Base-by-base conservation (phyloP, 2,329 filamentous ascomycete genomes). In the Verticillium dahliae region DNA sequence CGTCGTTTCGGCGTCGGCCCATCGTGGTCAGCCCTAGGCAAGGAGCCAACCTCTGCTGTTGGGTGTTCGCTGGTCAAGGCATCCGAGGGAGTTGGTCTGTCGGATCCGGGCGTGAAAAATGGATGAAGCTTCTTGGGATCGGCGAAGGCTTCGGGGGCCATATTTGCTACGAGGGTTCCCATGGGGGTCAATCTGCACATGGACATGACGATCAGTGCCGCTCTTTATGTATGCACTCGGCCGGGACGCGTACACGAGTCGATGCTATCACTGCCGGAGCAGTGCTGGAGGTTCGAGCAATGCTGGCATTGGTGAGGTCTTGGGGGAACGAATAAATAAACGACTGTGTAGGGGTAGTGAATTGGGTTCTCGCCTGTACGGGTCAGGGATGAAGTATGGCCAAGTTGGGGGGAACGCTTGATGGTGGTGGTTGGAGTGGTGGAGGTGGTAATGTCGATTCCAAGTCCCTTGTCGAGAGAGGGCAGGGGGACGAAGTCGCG, bases 71-170 rank as follows among this genome's bases (percentile, higher is more conserved):
- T 18, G 6, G 11, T 27, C n/a, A 9, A 22, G 18, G 7, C 18
- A 31, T 52, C 45, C 18, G 22, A 18, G 18, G 18, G 45, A 11
- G 45, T 18, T 5, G 18, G n/a, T 18, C 22, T 52, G 18, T 52
- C 45, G 45, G 45, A 52, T 33, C 61, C 61, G 35, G 72, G 70
- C 1, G 73, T 68, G 68, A 86, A 85, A 72, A 86, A 85, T 18
- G 84, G 83, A 66, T 86, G 84, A 41, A 85, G 68, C 65, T 81
- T 83, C 67, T 78, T 80, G 45, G 71, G 68, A 60, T 75, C 75
- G 63, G 68, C 69, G 59, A 72, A 65, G 61, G 69, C 73, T 68
- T 75, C 73, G 60, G 75, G 75, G 65, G 73, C 72, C 82, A 84
- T 85, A 57, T 70, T 75, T 67, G 74, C 72, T 60, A 78, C 70